Percentiles rank a stretch among this genome's conserved stretches.
Conservation (phyloP, 2,329 filamentous ascomycete genomes). For the Moelleriella libera region DNA sequence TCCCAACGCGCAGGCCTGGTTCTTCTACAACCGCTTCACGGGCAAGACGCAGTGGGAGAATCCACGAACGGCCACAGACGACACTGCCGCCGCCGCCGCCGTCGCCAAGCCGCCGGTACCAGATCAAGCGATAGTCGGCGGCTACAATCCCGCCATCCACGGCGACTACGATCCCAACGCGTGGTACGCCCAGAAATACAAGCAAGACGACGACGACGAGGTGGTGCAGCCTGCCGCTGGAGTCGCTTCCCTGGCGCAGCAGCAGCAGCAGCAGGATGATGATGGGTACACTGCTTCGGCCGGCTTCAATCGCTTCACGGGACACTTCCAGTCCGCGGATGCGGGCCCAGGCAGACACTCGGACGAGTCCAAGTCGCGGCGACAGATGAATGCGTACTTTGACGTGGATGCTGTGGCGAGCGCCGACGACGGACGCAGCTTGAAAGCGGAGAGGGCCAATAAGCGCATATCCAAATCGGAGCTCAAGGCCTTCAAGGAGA, state of each 20-base stretch:
- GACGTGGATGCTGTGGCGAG: slow-evolving; percentile 92
- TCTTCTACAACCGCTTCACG: slow-evolving; percentile 76
- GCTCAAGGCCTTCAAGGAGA: slow-evolving; percentile 83
- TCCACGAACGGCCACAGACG: slow-evolving; percentile 49
- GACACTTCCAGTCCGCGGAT: slow-evolving; percentile 58
- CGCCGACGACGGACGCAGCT: slow-evolving; percentile 72
- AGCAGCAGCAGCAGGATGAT: slow-evolving; percentile 17
- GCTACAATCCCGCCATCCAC: slow-evolving; percentile 93
- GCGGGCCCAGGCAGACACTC: slow-evolving; percentile 62
- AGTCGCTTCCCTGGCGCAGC: slow-evolving; percentile 7
- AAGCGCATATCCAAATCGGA: slow-evolving; percentile 79
- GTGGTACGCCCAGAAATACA: slow-evolving; percentile 64
- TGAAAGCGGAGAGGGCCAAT: slow-evolving; percentile 78
- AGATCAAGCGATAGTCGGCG: slow-evolving; percentile 38
- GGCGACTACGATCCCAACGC: slow-evolving; percentile 92
- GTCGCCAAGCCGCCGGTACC: slow-evolving; percentile 10
- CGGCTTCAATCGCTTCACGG: slow-evolving; percentile 85
- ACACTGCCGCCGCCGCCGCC: slow-evolving; percentile 14
- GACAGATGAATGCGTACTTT: slow-evolving; percentile 91
- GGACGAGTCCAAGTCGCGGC: slow-evolving; percentile 72
- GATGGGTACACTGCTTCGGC: slow-evolving; percentile 52
- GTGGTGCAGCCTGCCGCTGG: slow-evolving; percentile 11
- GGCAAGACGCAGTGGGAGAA: slow-evolving; percentile 72
- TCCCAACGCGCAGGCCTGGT: slow-evolving; percentile 50
- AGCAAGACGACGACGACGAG: slow-evolving; percentile 16